A percentile compares a stretch with the other conserved stretches of the same genome.
These are phyloP conservation scores for Petunia axillaris DNA, from an alignment of 257 asterid species.

Conservation along the genomic window DNA sequence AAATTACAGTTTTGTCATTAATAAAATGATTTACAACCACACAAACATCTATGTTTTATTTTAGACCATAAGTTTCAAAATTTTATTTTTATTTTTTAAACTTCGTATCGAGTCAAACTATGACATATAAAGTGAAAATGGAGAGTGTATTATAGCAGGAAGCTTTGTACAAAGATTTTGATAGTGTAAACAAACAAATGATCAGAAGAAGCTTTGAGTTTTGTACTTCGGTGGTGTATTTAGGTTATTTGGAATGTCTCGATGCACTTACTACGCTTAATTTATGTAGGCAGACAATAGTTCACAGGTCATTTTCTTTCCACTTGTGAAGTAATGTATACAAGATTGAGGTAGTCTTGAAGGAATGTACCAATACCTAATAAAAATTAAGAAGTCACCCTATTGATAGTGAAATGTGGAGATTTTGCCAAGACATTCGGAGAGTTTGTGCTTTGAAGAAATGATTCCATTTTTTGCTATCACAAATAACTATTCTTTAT, in stretches of 20 bases:
- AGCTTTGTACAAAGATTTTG: background rate
- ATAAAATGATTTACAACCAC: no score
- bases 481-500: background rate
- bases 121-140: no score
- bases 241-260: background rate
- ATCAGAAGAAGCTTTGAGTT: background rate
- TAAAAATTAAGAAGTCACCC: background rate
- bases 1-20: no score
- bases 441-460: background rate
- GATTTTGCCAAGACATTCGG: conserved; percentile 16
- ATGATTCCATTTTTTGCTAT: background rate
- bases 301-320: conserved; percentile 3
- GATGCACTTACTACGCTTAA: background rate
- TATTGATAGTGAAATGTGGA: conserved; percentile 2
- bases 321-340: background rate
- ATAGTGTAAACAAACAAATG: background rate
- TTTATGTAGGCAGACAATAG: background rate
- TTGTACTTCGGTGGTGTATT: background rate
- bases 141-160: no score
- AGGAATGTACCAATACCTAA: background rate
- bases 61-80: no score
- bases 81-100: no score
- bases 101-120: no score
- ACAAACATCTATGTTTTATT: no score
- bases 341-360: background rate